Base-by-base conservation (phyloP, 129 eudicot species). In the Tagetes erecta region DNA sequence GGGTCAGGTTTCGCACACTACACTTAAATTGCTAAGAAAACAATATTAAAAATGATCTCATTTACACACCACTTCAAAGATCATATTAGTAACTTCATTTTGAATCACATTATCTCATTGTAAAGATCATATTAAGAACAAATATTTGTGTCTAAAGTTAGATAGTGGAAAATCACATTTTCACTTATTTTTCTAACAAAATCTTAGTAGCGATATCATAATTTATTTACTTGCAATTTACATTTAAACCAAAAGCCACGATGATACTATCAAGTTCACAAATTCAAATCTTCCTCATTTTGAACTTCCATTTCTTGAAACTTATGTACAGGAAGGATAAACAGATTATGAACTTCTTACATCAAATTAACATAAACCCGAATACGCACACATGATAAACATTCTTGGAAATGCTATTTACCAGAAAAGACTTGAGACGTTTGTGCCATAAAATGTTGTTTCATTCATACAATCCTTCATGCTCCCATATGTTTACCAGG, bases 401-500 rank as follows among this genome's bases (percentile, higher is more conserved):
- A 53, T 71, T 71, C 36, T 60, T 60, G 20, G 9, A 59, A 10
- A 33, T 64, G 58, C 77, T 60, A 72, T 73, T 44, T 45, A 46
- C 47, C 8, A 3, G 11, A 46, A 53, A 20, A 37, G 37, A 71
- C n/a, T 71, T 55, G 64, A 55, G 36, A 38, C 9, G 50, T 11
- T 20, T 55, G 6, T 1, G 52, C 45, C 42, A n/a, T 73, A 42
- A n/a, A 34, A 57, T 58, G 34, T 44, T 10, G 36, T 72, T 86
- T 82, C 71, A 40, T 82, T 57, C 84, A 14, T 88, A 82, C 69
- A 84, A 74, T 8, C 91, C 89, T 50, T 86, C 91, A 44, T 84
- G 87, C 71, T 84, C 87, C 89, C 91, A 82, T 71, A 82, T 78
- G 68, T 86, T 91, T 58, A 82, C 91, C 42, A 89, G 79, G 69